Evolutionary conservation across 495 filamentous ascomycete genomes (phyloP).

Genomic region (Geopyxis carbonaria): DNA sequence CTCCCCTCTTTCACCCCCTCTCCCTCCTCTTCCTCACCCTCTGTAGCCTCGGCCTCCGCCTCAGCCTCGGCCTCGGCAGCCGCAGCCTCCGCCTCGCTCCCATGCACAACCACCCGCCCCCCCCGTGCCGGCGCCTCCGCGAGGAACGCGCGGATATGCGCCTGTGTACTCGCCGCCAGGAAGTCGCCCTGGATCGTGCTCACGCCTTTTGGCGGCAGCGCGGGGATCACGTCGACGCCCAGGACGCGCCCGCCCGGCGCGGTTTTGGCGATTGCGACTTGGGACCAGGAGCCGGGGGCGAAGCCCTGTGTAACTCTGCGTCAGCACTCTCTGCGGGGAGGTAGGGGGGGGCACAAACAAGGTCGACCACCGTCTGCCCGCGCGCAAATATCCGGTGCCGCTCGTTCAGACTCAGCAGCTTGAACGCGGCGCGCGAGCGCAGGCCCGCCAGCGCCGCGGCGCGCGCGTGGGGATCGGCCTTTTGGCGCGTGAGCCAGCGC

Average conservation of each 20-base stretch:
- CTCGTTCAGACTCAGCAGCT: slow-evolving; percentile 73
- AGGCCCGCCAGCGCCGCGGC: slow-evolving; percentile 56
- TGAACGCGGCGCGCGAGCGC: slow-evolving; percentile 84
- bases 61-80: no score
- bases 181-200: slow-evolving; percentile 93
- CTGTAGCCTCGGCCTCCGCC: slow-evolving; percentile 2
- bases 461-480: slow-evolving; percentile 48
- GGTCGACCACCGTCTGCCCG: slow-evolving; percentile 75
- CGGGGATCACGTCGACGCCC: slow-evolving; percentile 85
- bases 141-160: slow-evolving; percentile 56
- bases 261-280: slow-evolving; percentile 72
- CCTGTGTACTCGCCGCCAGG: slow-evolving; percentile 49
- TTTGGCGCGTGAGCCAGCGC: slow-evolving; percentile 65
- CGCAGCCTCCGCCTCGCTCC: slow-evolving; percentile 11
- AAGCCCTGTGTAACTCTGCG: slow-evolving; percentile 45
- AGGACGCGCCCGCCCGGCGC: slow-evolving; percentile 60
- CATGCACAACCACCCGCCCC: slow-evolving; percentile 2
- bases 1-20: slow-evolving; percentile 12
- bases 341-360: slow-evolving; percentile 36
- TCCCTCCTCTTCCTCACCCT: slow-evolving; percentile 10
- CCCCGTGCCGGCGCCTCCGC: slow-evolving; percentile 38
- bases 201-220: slow-evolving; percentile 72
- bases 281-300: slow-evolving; percentile 70
- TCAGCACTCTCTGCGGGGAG: slow-evolving; percentile 9
- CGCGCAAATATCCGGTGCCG: slow-evolving; percentile 59